Evolutionary conservation across 352 stramenopile genomes (phyloP).

Genomic region (Phytophthora brassicae): DNA sequence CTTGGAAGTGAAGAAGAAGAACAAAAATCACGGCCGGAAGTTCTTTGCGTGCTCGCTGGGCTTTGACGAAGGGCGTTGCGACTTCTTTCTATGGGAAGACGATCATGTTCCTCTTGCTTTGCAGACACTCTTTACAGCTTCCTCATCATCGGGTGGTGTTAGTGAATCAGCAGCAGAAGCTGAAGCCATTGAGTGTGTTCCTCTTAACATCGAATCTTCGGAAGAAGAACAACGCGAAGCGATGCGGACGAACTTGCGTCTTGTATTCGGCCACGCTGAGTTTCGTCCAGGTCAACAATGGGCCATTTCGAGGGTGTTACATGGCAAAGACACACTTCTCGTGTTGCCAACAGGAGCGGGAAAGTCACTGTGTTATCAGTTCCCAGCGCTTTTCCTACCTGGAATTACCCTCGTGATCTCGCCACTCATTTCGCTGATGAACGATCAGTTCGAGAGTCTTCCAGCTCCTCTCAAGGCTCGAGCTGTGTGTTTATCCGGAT

Average conservation of each 20-base stretch:
- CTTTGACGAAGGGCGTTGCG: conserved; percentile 77
- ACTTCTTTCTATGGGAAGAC: conserved; percentile 87
- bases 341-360: conserved; percentile 97
- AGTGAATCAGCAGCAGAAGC: conserved; percentile 26
- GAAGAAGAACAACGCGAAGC: conserved; percentile 47
- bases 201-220: conserved; percentile 49
- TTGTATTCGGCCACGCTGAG: conserved; percentile 84
- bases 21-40: conserved; percentile 69
- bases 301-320: conserved; percentile 78
- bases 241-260: conserved; percentile 66
- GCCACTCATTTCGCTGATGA: conserved; percentile 93
- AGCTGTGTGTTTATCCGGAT: conserved; percentile 58
- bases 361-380: conserved; percentile 98
- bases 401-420: conserved; percentile 93
- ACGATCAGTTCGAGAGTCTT: conserved; percentile 90
- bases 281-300: conserved; percentile 85
- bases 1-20: conserved; percentile 84
- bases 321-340: conserved; percentile 76
- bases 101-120: conserved; percentile 71
- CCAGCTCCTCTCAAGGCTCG: conserved; percentile 59
- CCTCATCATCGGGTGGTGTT: conserved; percentile 5
- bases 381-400: conserved; percentile 82
- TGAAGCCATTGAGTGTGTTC: conserved; percentile 43
- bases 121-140: conserved; percentile 45
- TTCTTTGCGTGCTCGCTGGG: conserved; percentile 78